Percentiles rank a stretch among this genome's conserved stretches.
Evolutionary conservation across 495 filamentous ascomycete species (phyloP).

Genomic region (Opeltia flavorubescens): DNA sequence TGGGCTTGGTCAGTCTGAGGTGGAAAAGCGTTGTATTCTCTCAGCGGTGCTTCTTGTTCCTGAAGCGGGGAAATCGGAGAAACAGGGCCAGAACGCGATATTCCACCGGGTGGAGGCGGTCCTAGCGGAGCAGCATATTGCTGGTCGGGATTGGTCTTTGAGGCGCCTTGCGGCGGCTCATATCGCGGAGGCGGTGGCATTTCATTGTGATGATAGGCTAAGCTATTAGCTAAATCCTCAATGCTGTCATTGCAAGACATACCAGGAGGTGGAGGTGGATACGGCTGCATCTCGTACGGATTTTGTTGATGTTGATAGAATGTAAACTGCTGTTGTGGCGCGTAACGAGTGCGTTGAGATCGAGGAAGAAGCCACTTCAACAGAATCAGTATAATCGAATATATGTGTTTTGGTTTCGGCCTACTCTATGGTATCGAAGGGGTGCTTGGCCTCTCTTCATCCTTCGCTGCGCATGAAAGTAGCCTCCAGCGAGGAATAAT

Average conservation of each 20-base stretch:
- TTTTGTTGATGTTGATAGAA: constrained; percentile 24
- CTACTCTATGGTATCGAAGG: constrained; percentile 53
- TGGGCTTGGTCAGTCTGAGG: neutral
- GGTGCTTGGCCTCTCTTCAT: constrained; percentile 46
- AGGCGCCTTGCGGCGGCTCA: constrained; percentile 33
- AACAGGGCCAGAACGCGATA: neutral
- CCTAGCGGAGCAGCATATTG: constrained; percentile 10
- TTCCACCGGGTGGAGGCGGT: constrained; percentile 8
- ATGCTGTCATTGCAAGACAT: neutral
- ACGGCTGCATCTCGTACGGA: constrained; percentile 41
- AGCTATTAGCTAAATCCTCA: constrained; percentile 1
- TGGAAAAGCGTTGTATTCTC: neutral
- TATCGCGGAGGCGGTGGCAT: constrained; percentile 39
- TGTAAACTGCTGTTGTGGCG: constrained; percentile 28
- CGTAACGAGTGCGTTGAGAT: constrained; percentile 34
- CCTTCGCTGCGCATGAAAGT: constrained; percentile 49
- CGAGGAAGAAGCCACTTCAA: constrained; percentile 50
- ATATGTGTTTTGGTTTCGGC: constrained; percentile 8
- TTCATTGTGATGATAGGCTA: constrained; percentile 24
- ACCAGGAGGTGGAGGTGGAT: constrained; percentile 37
- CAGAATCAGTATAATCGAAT: neutral
- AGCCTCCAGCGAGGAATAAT: constrained; percentile 43
- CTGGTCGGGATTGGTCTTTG: constrained; percentile 46
- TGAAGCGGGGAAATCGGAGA: constrained; percentile 4
- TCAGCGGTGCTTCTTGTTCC: neutral